A percentile compares a stretch with the other conserved stretches of the same genome.
Evolutionary conservation across 2,329 filamentous ascomycete species (phyloP).

Genomic region (Coniochaeta sp.): DNA sequence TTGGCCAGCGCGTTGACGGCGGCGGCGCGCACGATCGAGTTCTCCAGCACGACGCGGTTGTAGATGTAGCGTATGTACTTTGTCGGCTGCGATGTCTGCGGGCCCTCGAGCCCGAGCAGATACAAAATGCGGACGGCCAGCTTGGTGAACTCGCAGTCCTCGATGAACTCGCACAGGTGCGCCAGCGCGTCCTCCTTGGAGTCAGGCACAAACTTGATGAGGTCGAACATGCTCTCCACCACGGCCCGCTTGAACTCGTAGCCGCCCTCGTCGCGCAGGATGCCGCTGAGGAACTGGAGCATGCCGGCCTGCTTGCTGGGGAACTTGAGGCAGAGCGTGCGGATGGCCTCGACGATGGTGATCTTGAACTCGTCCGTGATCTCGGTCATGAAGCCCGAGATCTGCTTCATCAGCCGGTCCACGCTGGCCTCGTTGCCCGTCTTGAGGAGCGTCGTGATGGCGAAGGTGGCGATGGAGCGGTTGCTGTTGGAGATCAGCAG

Average conservation of each 20-base stretch:
- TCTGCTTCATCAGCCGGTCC: constrained; percentile 97
- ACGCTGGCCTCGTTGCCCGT: constrained; percentile 97
- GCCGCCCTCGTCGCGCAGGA: constrained; percentile 90
- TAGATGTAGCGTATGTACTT: constrained; percentile 99
- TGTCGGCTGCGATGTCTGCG: constrained; percentile 89
- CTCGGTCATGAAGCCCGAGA: constrained; percentile 96
- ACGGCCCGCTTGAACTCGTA: constrained; percentile 98
- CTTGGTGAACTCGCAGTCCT: constrained; percentile 99
- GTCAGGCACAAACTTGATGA: constrained; percentile 98
- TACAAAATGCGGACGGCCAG: constrained; percentile 92
- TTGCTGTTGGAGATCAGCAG: constrained; percentile 94
- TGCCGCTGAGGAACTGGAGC: constrained; percentile 95
- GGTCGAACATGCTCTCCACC: constrained; percentile 97
- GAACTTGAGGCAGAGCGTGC: constrained; percentile 94
- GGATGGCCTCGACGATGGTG: constrained; percentile 97
- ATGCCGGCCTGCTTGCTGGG: constrained; percentile 97
- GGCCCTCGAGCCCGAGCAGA: constrained; percentile 87
- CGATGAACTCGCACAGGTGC: constrained; percentile 97
- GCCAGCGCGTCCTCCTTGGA: constrained; percentile 75
- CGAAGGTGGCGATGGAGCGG: constrained; percentile 94
- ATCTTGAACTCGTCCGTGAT: constrained; percentile 99
- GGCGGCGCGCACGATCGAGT: constrained; percentile 89
- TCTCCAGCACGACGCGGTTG: constrained; percentile 95
- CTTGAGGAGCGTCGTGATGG: constrained; percentile 95
- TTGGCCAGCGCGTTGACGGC: constrained; percentile 94